phyloP scores from a whole-genome alignment of 352 stramenopile species.

The Pythium phragmitis region DNA sequence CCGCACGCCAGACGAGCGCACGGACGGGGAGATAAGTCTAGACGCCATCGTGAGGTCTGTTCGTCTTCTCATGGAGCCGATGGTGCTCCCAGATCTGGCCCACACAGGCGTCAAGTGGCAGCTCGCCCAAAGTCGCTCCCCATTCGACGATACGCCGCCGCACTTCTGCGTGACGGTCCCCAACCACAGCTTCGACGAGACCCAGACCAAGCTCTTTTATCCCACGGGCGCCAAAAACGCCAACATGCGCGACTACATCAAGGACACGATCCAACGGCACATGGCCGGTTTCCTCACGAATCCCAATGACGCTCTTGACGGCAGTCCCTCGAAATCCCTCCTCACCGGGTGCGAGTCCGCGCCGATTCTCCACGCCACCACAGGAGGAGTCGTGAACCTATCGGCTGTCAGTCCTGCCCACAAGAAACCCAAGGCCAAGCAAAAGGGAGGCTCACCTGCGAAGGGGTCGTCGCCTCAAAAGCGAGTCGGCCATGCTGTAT shows the following conservation, averaged over 20 bases:
- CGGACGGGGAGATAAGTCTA: slow-evolving; percentile 18
- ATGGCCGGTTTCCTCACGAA: slow-evolving; percentile 10
- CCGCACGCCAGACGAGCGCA: too few species aligned
- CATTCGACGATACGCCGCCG: background rate
- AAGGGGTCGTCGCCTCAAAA: slow-evolving; percentile 9
- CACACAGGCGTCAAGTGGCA: slow-evolving; percentile 49
- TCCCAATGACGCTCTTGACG: too few species aligned
- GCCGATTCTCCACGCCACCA: background rate
- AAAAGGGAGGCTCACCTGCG: slow-evolving; percentile 4
- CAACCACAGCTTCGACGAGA: slow-evolving; percentile 36
- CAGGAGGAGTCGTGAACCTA: background rate
- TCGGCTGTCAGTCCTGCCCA: background rate
- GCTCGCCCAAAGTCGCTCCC: background rate
- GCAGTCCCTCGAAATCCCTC: background rate
- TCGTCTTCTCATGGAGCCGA: slow-evolving; percentile 56
- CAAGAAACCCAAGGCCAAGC: background rate
- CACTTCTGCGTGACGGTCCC: slow-evolving; percentile 28
- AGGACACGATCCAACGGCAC: slow-evolving; percentile 55
- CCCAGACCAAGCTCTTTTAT: slow-evolving; percentile 65
- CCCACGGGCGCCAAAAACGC: slow-evolving; percentile 64
- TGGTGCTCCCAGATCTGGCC: slow-evolving; percentile 55
- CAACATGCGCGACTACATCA: slow-evolving; percentile 72
- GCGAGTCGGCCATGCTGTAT: background rate
- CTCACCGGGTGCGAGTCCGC: background rate
- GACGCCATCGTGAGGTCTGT: slow-evolving; percentile 34